These are phyloP conservation scores for Adenanthera pavonina DNA, from an alignment of 306 rosid genomes.

Conservation along the genomic window DNA sequence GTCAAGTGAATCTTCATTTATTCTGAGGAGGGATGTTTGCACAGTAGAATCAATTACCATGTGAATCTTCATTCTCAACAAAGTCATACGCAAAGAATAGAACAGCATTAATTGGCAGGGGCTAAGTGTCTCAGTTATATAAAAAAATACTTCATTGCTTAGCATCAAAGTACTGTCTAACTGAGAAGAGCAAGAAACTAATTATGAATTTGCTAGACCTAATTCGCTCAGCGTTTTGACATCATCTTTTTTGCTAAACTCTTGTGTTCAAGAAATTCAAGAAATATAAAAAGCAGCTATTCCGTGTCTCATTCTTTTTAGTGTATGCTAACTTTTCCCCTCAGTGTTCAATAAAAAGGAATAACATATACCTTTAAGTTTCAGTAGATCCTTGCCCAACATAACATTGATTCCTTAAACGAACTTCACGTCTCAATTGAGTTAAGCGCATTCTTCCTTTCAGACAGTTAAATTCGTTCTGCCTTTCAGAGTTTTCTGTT, in stretches of 20 bases:
- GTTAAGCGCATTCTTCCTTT: constrained; percentile 43
- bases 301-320: not conserved
- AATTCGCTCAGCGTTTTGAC: not conserved
- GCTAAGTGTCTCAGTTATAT: not conserved
- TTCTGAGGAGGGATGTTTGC: too few relatives aligned
- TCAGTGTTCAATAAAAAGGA: constrained; percentile 5
- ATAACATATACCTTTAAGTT: constrained; percentile 41
- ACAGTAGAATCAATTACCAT: not conserved
- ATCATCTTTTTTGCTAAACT: not conserved
- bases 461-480: constrained; percentile 1
- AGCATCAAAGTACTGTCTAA: not conserved
- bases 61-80: not conserved
- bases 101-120: too few relatives aligned
- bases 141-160: not conserved
- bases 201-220: not conserved
- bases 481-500: constrained; percentile 30
- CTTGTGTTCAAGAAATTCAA: constrained; percentile 18
- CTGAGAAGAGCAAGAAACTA: not conserved
- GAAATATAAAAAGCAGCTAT: not conserved
- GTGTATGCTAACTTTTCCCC: not conserved
- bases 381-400: constrained; percentile 18
- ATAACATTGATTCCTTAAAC: constrained; percentile 33
- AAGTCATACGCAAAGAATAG: not conserved
- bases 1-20: not conserved
- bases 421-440: constrained; percentile 42